Base-by-base conservation (phyloP, 2,329 filamentous ascomycete genomes). In the Colletotrichum abscissum region DNA sequence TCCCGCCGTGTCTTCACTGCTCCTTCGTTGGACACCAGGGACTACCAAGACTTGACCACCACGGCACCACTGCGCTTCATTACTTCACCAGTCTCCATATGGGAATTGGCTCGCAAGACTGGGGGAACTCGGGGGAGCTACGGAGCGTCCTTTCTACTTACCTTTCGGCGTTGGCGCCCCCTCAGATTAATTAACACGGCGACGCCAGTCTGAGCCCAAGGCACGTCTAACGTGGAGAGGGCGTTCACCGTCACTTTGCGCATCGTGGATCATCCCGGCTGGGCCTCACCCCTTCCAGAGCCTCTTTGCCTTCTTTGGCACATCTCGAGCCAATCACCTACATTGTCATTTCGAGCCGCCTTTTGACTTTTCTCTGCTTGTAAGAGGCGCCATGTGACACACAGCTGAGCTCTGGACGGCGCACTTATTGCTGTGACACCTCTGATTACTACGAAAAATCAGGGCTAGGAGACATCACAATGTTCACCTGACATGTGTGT, bases 211-310 rank as follows among this genome's bases (percentile, higher is more conserved):
- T 57, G 22, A 59, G 69, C 64, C 38, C 28, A 33, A 28, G 22
- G 33, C 52, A 22, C 49, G 6, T 58, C 35, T 57, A 55, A 65
- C 35, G 58, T 38, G 69, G 46, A 30, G 64, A 69, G 58, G n/a
- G 24, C 58, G 35, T 52, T 69, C 65, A 72, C 69, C 69, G 65
- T 72, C 65, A 69, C 28, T 69, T 56, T 56, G 11, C n/a, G 46
- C 28, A 30, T 55, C 66, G 59, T 70, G 70, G 67, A 73, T 73
- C 67, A 73, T 65, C 70, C 70, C 46, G 28, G 70, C 67, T 56
- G 46, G 16, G 26, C 58, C n/a, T 33, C 26, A 49, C 54, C 54
- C 38, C 33, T 42, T 55, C 30, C 11, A 58, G 69, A 72, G 65
- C 69, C 58, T 69, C 59, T 26, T 63, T 24, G 28, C 19, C 56